phyloP scores from a whole-genome alignment of 495 filamentous ascomycete species.

The Trichodelitschia bisporula region DNA sequence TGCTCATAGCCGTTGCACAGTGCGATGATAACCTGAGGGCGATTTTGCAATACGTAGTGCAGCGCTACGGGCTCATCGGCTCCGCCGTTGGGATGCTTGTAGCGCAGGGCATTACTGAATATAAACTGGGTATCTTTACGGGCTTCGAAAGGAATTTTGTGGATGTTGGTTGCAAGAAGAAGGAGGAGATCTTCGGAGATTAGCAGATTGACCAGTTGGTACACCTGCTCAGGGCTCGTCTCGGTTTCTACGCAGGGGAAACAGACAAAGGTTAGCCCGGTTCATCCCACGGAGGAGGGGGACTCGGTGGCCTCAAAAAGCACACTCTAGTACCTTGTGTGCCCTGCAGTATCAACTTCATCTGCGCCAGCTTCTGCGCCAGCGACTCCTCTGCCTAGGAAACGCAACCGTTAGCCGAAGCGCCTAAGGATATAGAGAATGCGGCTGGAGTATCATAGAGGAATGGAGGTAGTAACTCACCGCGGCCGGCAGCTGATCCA shows the following conservation, averaged over 20 bases:
- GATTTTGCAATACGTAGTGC: conserved; percentile 57
- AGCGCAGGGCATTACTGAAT: conserved; percentile 69
- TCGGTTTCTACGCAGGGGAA: conserved; percentile 39
- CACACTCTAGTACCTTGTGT: conserved; percentile 11
- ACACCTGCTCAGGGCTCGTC: conserved; percentile 62
- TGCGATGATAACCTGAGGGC: conserved; percentile 68
- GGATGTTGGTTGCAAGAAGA: conserved; percentile 51
- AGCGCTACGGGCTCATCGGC: conserved; percentile 51
- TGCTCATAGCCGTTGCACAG: conserved; percentile 76
- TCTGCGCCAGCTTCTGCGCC: conserved; percentile 16
- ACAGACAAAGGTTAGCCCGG: not conserved
- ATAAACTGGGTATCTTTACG: conserved; percentile 78
- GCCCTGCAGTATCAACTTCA: conserved; percentile 19
- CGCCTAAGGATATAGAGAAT: too few species aligned
- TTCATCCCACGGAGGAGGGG: not conserved
- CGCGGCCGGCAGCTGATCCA: conserved; percentile 15
- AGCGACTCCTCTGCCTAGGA: conserved; percentile 17
- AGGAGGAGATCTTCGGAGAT: conserved; percentile 76
- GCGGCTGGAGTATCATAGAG: not conserved
- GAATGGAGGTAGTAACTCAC: too few species aligned
- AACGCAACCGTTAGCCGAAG: too few species aligned
- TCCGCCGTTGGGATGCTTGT: conserved; percentile 33
- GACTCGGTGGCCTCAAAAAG: conserved; percentile 1
- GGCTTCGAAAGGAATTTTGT: conserved; percentile 76
- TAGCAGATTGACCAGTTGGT: conserved; percentile 50